phyloP scores from a whole-genome alignment of 202 grass and related monocot species.

The Schoenoplectus tabernaemontani region DNA sequence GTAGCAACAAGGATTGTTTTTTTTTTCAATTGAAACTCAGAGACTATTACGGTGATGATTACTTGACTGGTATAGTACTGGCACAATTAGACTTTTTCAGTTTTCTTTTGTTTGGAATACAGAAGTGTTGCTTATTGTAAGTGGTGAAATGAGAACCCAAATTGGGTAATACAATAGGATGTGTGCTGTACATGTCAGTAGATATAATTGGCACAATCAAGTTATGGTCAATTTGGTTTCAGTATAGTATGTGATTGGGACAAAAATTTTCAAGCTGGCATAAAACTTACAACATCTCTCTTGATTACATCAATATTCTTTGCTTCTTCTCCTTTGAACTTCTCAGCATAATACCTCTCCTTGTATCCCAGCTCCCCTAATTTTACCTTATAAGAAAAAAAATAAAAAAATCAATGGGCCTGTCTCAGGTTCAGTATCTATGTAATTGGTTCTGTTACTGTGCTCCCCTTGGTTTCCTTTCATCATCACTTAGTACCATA shows the following conservation, averaged over 20 bases:
- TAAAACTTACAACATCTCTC: conserved; percentile 88
- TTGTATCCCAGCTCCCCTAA: conserved; percentile 86
- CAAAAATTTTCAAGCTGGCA: not conserved
- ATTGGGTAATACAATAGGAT: not conserved
- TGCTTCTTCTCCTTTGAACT: conserved; percentile 68
- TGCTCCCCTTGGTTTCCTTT: not conserved
- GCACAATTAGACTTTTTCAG: not conserved
- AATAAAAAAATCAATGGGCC: not conserved
- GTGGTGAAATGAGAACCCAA: not conserved
- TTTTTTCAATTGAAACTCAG: not conserved
- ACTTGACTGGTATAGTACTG: not conserved
- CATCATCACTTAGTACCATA: not conserved
- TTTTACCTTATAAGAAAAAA: conserved; percentile 55
- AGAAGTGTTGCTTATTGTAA: not conserved
- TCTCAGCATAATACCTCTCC: conserved; percentile 80
- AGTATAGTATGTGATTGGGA: not conserved
- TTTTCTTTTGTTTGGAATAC: not conserved
- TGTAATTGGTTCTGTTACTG: not conserved
- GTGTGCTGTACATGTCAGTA: not conserved
- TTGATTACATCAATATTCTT: conserved; percentile 63
- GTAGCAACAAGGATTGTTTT: not conserved
- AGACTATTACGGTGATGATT: not conserved
- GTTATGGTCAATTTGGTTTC: not conserved
- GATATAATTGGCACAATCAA: not conserved
- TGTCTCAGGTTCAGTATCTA: not conserved